Percentiles rank a stretch among this genome's conserved stretches.
phyloP scores from a whole-genome alignment of 495 filamentous ascomycete genomes.

The Ramalina intermedia region DNA sequence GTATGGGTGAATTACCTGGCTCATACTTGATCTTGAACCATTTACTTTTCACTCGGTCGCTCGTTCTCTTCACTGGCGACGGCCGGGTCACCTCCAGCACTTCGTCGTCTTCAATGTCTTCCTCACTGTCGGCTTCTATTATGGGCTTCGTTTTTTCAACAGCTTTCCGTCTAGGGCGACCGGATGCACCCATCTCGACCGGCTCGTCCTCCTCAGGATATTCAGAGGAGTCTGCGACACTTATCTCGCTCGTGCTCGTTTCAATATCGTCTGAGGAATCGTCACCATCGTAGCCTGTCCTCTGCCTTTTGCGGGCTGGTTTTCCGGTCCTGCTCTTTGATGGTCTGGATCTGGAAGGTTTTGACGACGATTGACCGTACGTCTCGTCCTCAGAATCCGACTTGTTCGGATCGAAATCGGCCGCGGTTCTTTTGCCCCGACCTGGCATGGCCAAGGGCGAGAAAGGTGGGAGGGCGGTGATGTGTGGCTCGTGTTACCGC shows the following conservation, averaged over 20 bases:
- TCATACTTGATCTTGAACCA: neutral
- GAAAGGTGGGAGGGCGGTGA: slow-evolving; percentile 1
- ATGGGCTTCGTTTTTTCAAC: slow-evolving; percentile 34
- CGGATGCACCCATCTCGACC: slow-evolving; percentile 48
- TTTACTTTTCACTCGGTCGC: neutral
- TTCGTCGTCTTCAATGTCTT: slow-evolving; percentile 11
- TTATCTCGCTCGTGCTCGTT: slow-evolving; percentile 52
- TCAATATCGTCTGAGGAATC: slow-evolving; percentile 41
- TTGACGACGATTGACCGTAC: slow-evolving; percentile 39
- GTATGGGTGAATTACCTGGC: neutral
- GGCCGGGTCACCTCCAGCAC: slow-evolving; percentile 9
- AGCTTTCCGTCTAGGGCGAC: slow-evolving; percentile 52
- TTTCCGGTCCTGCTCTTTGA: slow-evolving; percentile 27
- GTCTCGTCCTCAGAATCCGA: slow-evolving; percentile 77
- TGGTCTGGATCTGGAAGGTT: slow-evolving; percentile 23
- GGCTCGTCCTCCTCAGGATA: slow-evolving; percentile 50
- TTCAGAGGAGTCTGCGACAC: slow-evolving; percentile 48
- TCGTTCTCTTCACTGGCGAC: slow-evolving; percentile 24
- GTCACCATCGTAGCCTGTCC: slow-evolving; percentile 28
- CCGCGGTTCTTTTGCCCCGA: slow-evolving; percentile 53
- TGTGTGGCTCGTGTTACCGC: no score
- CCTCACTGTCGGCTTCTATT: slow-evolving; percentile 19
- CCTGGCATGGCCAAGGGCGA: slow-evolving; percentile 26
- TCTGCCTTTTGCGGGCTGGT: slow-evolving; percentile 34
- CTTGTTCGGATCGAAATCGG: slow-evolving; percentile 64